Base-by-base conservation (phyloP, 305 asterid genomes). In the Fraxinus sp. region DNA sequence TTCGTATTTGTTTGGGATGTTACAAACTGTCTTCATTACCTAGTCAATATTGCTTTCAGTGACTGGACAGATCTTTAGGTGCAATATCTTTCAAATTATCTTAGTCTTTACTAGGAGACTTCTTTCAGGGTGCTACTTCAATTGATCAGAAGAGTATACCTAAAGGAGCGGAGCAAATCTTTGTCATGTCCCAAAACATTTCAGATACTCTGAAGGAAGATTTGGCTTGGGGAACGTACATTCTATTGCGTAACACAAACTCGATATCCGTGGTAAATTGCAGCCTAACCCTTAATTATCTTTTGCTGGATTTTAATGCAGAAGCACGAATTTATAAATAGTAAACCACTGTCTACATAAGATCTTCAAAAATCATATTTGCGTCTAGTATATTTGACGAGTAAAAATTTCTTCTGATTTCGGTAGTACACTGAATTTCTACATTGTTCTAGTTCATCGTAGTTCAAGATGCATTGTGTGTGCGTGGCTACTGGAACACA, bases 191-290 rank as follows among this genome's bases (percentile, higher is more conserved):
- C 6, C 85, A 76, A 59, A 80, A 87, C 52, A 88, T 91, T 71
- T 86, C 91, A 4, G 90, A 90, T 74, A 82, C 85, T 66, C 59
- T 90, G 80, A 96, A 88, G 85, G 98, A 93, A 84, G 94, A 96
- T 86, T 83, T 96, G 91, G 99, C 99, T 83, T 96, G 99, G 98
- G 98, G 93, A 84, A 87, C 99, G 18, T 96, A 92, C 49, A 89
- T 88, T 76, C 84, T 96, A 55, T 77, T 94, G 88, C 98, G 97
- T 26, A 94, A 93, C 84, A 94, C 99, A 79, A 94, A 92, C 86
- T 88, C 98, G 24, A 83, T 91, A 84, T 92, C 98, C 11, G 97
- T 92, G 97, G 98, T 96, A 82, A 79, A 91, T 86, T 77, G 74
- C 80, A n/a, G 24, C 37, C 77, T 83, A 35, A 74, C 46, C 32